Base-by-base conservation (phyloP, 169 alveolate genomes). In the Condylostoma magnum region DNA sequence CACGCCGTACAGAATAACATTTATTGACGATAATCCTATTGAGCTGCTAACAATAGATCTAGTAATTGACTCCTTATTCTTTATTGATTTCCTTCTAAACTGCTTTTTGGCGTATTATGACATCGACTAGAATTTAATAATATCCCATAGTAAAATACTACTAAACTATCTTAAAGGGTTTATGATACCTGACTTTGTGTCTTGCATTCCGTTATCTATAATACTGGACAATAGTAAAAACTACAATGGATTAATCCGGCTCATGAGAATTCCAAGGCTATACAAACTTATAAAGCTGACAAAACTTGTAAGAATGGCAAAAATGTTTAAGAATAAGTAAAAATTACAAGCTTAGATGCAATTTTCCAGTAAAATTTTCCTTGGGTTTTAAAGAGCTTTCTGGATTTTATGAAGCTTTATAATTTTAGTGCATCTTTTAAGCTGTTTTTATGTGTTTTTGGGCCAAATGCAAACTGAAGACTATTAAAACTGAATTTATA, bases 381-480 rank as follows among this genome's bases (percentile, higher is more conserved):
- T n/a, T n/a, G n/a, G n/a, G n/a, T n/a, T n/a, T n/a, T n/a, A 71
- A 30, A 80, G 88, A 52, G 37, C 76, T 5, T n/a, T 66, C 12
- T 41, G 56, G 6, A 27, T 76, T 12, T 58, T 79, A 22, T 37
- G 84, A 2, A 55, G 80, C 25, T 85, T 85, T 0, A 36, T 80
- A 22, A 30, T 84, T 8, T 63, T 77, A 12, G 84, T 85, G 10
- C 95, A 89, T 54, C 56, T 89, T 18, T 53, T 83, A 27, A 76
- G 85, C 6, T 89, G 95, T 69, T 36, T 89, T 22, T 89, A 90
- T 89, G 73, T 38, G 3, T 63, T 63, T 63, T 43, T 63, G n/a
- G 73, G 73, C 1, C 1, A 18, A n/a, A 20, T 63, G 25, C 33
- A 18, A 8, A 10, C 25, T 4, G 58, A 63, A n/a, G 37, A 31